These are phyloP conservation scores for Emergomyces pasteurianus DNA, from an alignment of 2,329 filamentous ascomycete species.

Conservation along the genomic window DNA sequence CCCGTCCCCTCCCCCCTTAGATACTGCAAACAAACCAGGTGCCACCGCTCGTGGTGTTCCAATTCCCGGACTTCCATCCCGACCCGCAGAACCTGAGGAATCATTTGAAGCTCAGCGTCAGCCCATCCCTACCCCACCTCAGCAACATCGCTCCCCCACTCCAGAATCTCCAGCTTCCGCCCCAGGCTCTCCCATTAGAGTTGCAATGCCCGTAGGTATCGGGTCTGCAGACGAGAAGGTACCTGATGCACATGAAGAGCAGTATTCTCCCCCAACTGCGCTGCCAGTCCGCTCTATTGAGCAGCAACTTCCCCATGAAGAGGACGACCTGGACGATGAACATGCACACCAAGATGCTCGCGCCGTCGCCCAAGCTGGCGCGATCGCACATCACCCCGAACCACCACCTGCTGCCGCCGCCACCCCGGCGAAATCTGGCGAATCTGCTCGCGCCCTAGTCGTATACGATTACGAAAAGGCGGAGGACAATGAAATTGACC, in stretches of 20 bases:
- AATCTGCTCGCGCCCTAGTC: constrained; percentile 55
- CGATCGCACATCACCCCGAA: constrained; percentile 35
- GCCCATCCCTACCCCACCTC: constrained; percentile 27
- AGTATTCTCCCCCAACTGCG: constrained; percentile 26
- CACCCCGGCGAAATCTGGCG: constrained; percentile 34
- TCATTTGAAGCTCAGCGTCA: constrained; percentile 35
- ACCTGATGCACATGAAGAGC: constrained; percentile 31
- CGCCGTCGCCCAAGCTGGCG: constrained; percentile 45
- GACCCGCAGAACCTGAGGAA: constrained; percentile 38
- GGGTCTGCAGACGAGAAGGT: constrained; percentile 37
- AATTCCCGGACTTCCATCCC: constrained; percentile 61
- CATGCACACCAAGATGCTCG: constrained; percentile 48
- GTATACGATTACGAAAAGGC: constrained; percentile 97
- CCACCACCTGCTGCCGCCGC: constrained; percentile 33
- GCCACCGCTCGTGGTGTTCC: constrained; percentile 54
- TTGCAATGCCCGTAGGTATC: constrained; percentile 74
- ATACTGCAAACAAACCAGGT: constrained; percentile 56
- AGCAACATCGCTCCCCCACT: constrained; percentile 35
- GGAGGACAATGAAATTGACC: constrained; percentile 90
- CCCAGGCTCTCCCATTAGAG: constrained; percentile 63
- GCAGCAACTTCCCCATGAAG: constrained; percentile 50
- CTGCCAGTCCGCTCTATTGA: constrained; percentile 55
- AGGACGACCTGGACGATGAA: constrained; percentile 56
- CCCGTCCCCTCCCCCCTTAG: constrained; percentile 49
- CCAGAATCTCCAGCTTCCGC: constrained; percentile 32